Conservation (phyloP, 2,329 filamentous ascomycete species). For the Passalora sequoiae region DNA sequence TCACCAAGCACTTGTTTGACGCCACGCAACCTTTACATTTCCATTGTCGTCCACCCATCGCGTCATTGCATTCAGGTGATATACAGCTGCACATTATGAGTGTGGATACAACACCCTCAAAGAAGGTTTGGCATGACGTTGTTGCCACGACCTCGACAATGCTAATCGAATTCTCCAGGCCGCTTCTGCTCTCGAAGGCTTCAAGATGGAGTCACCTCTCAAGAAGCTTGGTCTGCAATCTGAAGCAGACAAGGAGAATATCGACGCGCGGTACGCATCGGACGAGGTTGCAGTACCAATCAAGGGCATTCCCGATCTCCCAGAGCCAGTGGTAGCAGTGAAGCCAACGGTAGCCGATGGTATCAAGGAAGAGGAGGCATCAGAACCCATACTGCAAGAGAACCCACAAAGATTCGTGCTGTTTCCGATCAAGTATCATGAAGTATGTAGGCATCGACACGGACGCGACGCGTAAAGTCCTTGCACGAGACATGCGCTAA, state of each 20-base stretch:
- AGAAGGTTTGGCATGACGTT: slow-evolving; percentile 56
- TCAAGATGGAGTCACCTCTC: slow-evolving; percentile 88
- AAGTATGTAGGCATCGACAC: slow-evolving; percentile 65
- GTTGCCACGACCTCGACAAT: slow-evolving; percentile 33
- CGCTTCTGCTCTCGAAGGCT: slow-evolving; percentile 75
- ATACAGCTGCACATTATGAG: slow-evolving; percentile 40
- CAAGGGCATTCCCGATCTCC: slow-evolving; percentile 47
- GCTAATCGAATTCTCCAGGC: slow-evolving; percentile 55
- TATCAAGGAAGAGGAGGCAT: slow-evolving; percentile 62
- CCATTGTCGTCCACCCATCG: slow-evolving; percentile 11
- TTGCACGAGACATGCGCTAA: slow-evolving; percentile 21
- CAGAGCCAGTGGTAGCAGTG: slow-evolving; percentile 30
- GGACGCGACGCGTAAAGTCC: slow-evolving; percentile 50
- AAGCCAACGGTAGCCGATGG: slow-evolving; percentile 45
- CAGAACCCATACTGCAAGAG: slow-evolving; percentile 90
- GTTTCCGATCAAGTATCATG: slow-evolving; percentile 98
- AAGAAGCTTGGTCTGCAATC: slow-evolving; percentile 79
- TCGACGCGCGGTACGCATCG: slow-evolving; percentile 43
- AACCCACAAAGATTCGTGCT: slow-evolving; percentile 95
- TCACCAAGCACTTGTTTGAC: not conserved
- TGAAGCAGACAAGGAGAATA: slow-evolving; percentile 77
- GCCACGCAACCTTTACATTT: not conserved
- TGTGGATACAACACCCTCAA: slow-evolving; percentile 67
- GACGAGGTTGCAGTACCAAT: slow-evolving; percentile 55
- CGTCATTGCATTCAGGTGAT: slow-evolving; percentile 15